These are phyloP conservation scores for Microsporum ferrugineum DNA, from an alignment of 2,329 filamentous ascomycete genomes.

Conservation along the genomic window DNA sequence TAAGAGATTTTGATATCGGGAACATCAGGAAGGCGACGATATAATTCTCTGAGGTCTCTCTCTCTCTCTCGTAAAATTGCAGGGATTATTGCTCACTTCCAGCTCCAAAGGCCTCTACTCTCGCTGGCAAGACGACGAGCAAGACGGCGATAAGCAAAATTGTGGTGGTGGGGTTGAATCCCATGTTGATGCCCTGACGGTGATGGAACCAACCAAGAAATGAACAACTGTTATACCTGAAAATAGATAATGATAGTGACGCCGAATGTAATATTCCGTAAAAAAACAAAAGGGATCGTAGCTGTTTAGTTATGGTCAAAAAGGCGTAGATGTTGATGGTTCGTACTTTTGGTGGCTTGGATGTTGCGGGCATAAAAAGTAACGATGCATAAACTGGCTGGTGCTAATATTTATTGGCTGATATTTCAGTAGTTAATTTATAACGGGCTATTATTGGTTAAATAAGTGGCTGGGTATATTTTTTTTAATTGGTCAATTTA, in stretches of 20 bases:
- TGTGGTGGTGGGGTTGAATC: constrained; percentile 1
- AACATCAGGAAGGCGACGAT: not conserved
- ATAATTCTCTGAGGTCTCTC: not conserved
- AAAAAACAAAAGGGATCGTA: too few relatives aligned
- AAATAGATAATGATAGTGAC: not conserved
- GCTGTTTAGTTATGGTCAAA: too few relatives aligned
- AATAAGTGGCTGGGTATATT: not conserved
- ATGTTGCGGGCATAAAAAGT: not conserved
- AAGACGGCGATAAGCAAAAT: not conserved
- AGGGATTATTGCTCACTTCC: constrained; percentile 11
- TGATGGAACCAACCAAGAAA: too few relatives aligned
- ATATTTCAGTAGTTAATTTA: not conserved
- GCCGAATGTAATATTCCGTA: not conserved
- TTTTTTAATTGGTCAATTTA: not conserved
- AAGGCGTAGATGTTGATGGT: too few relatives aligned
- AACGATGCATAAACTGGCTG: not conserved
- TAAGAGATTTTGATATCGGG: not conserved
- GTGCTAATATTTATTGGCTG: not conserved
- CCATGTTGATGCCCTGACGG: not conserved
- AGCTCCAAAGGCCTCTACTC: constrained; percentile 11
- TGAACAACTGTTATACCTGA: not conserved
- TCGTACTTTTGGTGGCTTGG: not conserved
- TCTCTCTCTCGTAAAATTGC: not conserved
- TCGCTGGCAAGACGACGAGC: constrained; percentile 9
- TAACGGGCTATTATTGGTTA: not conserved